Conservation (phyloP, 2,329 filamentous ascomycete genomes). For the Colletotrichum gigasporum region DNA sequence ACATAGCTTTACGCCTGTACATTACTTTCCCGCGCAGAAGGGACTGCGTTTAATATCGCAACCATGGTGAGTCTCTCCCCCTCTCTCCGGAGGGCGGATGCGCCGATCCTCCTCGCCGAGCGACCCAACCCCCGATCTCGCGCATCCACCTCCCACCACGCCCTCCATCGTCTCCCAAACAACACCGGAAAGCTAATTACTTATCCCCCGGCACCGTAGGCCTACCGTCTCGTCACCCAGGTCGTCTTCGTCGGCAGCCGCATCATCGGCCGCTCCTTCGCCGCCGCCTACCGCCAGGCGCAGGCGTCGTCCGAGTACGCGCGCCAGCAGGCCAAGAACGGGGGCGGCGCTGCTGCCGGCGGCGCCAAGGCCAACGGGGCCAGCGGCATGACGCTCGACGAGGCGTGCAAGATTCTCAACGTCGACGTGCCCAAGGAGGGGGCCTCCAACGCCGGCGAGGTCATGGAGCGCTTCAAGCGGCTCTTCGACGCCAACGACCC, state of each 20-base stretch:
- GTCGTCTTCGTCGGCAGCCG: constrained; percentile 90
- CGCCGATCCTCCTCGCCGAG: too few species aligned
- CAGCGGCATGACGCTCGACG: constrained; percentile 88
- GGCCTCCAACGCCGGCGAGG: constrained; percentile 79
- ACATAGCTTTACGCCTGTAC: neutral
- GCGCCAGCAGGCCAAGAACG: constrained; percentile 73
- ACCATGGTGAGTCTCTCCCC: constrained; percentile 28
- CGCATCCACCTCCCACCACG: neutral
- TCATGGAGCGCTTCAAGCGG: constrained; percentile 90
- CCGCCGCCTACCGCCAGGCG: constrained; percentile 95
- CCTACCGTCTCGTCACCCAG: constrained; percentile 75
- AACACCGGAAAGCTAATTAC: neutral
- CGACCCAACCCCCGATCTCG: too few species aligned
- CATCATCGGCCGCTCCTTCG: constrained; percentile 91
- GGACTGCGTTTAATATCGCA: constrained; percentile 5
- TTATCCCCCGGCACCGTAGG: neutral
- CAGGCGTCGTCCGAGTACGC: constrained; percentile 86
- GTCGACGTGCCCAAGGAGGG: constrained; percentile 87
- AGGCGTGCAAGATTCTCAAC: constrained; percentile 97
- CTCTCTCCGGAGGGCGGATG: neutral
- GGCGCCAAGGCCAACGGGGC: constrained; percentile 56
- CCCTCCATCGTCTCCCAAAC: neutral
- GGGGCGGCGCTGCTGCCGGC: constrained; percentile 53
- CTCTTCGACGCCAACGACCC: constrained; percentile 96
- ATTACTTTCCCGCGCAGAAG: neutral